These are phyloP conservation scores for Hirsutella rhossiliensis DNA, from an alignment of 2,329 filamentous ascomycete genomes.

Conservation along the genomic window DNA sequence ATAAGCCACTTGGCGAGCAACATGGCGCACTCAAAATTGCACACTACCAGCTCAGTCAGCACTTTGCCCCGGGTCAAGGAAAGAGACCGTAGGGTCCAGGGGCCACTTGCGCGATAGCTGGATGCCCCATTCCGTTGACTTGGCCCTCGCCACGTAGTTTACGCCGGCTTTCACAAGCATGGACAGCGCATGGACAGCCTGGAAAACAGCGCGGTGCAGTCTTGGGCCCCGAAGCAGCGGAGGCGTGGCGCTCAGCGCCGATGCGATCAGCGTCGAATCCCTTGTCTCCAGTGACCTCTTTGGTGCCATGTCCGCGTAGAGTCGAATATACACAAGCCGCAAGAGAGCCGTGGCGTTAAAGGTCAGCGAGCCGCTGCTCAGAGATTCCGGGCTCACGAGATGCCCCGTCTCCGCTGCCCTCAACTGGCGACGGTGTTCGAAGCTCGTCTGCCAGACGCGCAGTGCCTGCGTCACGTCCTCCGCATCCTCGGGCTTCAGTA, in stretches of 20 bases:
- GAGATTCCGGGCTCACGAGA: conserved; percentile 34
- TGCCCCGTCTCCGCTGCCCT: conserved; percentile 35
- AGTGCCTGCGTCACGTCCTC: conserved; percentile 44
- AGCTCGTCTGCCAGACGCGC: conserved; percentile 44
- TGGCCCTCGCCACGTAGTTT: conserved; percentile 48
- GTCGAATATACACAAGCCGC: conserved; percentile 49
- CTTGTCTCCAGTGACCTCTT: conserved; percentile 52
- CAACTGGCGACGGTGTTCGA: conserved; percentile 42
- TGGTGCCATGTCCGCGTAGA: conserved; percentile 53
- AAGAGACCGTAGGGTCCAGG: neutral
- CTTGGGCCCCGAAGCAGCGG: conserved; percentile 45
- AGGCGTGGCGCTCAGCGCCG: conserved; percentile 45
- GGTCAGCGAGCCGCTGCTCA: conserved; percentile 47
- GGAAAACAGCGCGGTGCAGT: conserved; percentile 51
- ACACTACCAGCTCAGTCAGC: conserved; percentile 23
- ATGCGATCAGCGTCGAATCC: conserved; percentile 49
- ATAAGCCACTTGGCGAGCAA: conserved; percentile 49
- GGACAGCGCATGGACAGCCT: conserved; percentile 56
- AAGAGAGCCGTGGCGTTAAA: conserved; percentile 53
- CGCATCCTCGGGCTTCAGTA: conserved; percentile 40
- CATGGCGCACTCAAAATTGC: conserved; percentile 50
- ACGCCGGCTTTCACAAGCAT: conserved; percentile 53
- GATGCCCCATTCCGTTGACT: conserved; percentile 51
- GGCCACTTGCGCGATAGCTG: conserved; percentile 42
- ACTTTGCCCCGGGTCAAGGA: neutral